A percentile compares a stretch with the other conserved stretches of the same genome.
Evolutionary conservation across 768 basidiomycete species (phyloP).

Genomic region (Pisolithus tinctorius): DNA sequence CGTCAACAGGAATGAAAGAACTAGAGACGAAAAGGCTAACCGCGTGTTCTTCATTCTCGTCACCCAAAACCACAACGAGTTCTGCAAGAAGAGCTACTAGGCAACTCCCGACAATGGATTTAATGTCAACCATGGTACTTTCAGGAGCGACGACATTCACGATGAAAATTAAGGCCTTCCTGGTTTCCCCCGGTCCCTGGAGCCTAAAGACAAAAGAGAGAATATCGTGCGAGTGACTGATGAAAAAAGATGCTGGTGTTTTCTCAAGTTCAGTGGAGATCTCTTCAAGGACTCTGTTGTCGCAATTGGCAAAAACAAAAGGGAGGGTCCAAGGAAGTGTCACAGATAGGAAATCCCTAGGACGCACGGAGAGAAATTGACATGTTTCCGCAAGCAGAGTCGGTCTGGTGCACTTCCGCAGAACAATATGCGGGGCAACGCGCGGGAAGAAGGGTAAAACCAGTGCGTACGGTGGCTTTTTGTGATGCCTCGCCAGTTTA

Average conservation of each 20-base stretch:
- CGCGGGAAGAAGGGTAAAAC: slow-evolving; percentile 63
- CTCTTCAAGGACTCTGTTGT: slow-evolving; percentile 50
- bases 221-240: slow-evolving; percentile 52
- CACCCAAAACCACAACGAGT: slow-evolving; percentile 72
- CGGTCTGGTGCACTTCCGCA: slow-evolving; percentile 52
- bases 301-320: slow-evolving; percentile 55
- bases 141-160: slow-evolving; percentile 48
- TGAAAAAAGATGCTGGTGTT: slow-evolving; percentile 42
- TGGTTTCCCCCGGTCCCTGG: slow-evolving; percentile 46
- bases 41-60: slow-evolving; percentile 45
- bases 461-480: slow-evolving; percentile 59
- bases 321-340: slow-evolving; percentile 66
- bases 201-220: slow-evolving; percentile 64
- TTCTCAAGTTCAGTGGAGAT: slow-evolving; percentile 49
- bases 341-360: slow-evolving; percentile 54
- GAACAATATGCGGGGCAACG: slow-evolving; percentile 60
- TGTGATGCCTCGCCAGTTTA: slow-evolving; percentile 47
- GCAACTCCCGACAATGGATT: slow-evolving; percentile 57
- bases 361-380: slow-evolving; percentile 54
- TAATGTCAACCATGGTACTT: slow-evolving; percentile 35
- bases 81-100: slow-evolving; percentile 65
- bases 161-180: slow-evolving; percentile 56
- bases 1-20: slow-evolving; percentile 20
- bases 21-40: slow-evolving; percentile 30
- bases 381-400: slow-evolving; percentile 57